Base-by-base conservation (phyloP, 2,329 filamentous ascomycete genomes). In the Penicillium sp. region DNA sequence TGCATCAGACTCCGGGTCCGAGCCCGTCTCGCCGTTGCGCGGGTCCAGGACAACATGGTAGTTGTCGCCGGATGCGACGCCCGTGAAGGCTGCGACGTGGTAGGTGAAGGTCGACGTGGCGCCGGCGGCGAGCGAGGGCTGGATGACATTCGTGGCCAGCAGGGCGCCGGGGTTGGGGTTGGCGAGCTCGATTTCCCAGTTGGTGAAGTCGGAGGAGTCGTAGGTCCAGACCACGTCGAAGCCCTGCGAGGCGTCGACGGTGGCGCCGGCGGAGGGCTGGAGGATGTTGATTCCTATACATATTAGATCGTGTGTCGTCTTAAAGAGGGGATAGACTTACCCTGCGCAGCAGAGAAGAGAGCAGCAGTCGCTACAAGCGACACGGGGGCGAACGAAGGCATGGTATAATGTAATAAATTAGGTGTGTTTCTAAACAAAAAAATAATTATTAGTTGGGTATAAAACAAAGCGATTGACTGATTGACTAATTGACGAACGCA, bases 181-280 rank as follows among this genome's bases (percentile, higher is more conserved):
- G 46, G 49, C 56, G 14, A 58, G 38, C 46, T 54, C 50, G n/a
- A 58, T 54, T 21, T 58, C 56, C 56, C 56, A 58, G 56, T 58
- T 45, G 28, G 38, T 49, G 33, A 43, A 49, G 28, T 58, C 56
- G 35, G 56, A 54, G 23, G 50, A 54, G 46, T 54, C 51, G 56
- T 58, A 58, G n/a, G 26, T 38, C 56, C 56, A 58, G 46, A 58
- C 56, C 18, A 58, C 47, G 30, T 58, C 56, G 38, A 58, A 58
- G 26, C 56, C 56, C 20, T 58, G 26, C 12, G 45, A 38, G 21
- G 56, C 50, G 24, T 58, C 43, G 46, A 58, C 51, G 20, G 56
- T 58, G 7, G 54, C 50, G 23, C 56, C 56, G 16, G 5, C 21
- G 18, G 56, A 38, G 21, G 56, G 56, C 26, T 54, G 43, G 43